Evolutionary conservation across 169 alveolate genomes (phyloP).

Genomic region (Plasmodium gaboni): DNA sequence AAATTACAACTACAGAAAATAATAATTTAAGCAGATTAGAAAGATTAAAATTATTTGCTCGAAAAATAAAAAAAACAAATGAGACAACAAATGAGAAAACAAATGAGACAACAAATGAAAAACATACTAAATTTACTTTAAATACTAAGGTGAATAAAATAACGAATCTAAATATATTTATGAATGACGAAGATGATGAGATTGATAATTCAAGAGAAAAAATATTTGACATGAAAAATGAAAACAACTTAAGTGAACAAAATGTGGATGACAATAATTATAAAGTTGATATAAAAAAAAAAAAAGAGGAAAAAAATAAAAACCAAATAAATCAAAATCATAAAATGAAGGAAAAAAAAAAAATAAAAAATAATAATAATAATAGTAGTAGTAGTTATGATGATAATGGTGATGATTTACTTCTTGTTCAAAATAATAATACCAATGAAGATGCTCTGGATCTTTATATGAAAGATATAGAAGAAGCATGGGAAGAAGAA

Average conservation of each 20-base stretch:
- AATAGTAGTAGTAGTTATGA: not conserved
- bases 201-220: too few relatives aligned
- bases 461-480: conserved; percentile 44
- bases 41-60: conserved; percentile 43
- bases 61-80: conserved; percentile 17
- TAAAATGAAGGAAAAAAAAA: not conserved
- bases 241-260: too few relatives aligned
- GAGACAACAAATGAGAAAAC: conserved; percentile 9
- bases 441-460: conserved; percentile 32
- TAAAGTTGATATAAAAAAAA: not conserved
- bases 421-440: not conserved
- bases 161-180: too few relatives aligned
- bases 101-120: not conserved
- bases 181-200: too few relatives aligned
- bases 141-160: not conserved
- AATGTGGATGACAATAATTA: not conserved
- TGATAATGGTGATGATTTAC: not conserved
- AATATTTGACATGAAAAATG: too few relatives aligned
- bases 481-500: conserved; percentile 8
- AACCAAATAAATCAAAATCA: not conserved
- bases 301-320: not conserved
- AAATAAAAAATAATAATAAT: not conserved
- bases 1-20: not conserved
- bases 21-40: conserved; percentile 42
- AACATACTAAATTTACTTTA: conserved; percentile 25